Conservation (phyloP, 805 yeast genomes). For the Debaryomyces prosopidis region DNA sequence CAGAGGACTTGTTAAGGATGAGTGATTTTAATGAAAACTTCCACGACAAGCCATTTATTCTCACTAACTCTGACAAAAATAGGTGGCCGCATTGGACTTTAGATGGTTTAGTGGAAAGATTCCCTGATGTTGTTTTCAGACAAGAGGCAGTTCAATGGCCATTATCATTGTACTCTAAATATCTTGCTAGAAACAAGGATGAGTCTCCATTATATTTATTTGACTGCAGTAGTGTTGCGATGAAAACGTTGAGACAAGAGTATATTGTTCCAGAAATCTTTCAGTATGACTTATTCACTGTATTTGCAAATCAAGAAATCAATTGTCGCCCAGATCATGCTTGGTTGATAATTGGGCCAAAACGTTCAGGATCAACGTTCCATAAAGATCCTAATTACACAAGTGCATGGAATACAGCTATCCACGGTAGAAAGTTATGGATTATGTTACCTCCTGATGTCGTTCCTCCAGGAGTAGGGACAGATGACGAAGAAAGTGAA, state of each 20-base stretch:
- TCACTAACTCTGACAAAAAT: conserved; percentile 27
- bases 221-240: conserved; percentile 76
- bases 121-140: conserved; percentile 64
- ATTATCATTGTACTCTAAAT: conserved; percentile 57
- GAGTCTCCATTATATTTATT: conserved; percentile 85
- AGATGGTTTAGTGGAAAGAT: conserved; percentile 47
- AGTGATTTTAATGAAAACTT: conserved; percentile 47
- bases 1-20: conserved; percentile 42
- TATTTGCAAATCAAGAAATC: conserved; percentile 37
- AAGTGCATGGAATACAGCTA: conserved; percentile 84
- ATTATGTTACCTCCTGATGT: conserved; percentile 79
- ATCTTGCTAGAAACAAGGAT: conserved; percentile 62
- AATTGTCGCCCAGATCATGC: conserved; percentile 81
- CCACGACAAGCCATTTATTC: conserved; percentile 65
- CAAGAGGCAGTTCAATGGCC: conserved; percentile 89
- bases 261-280: conserved; percentile 57
- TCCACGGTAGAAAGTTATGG: conserved; percentile 81
- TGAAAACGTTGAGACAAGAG: conserved; percentile 53
- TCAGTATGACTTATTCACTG: conserved; percentile 58
- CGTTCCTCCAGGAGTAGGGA: conserved; percentile 83
- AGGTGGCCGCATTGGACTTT: conserved; percentile 73
- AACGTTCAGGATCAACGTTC: conserved; percentile 81
- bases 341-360: conserved; percentile 90
- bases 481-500: conserved; percentile 76
- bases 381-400: conserved; percentile 93